Percentiles rank a stretch among this genome's conserved stretches.
Conservation (phyloP, 306 rosid species). For the Astragalus membranaceus region DNA sequence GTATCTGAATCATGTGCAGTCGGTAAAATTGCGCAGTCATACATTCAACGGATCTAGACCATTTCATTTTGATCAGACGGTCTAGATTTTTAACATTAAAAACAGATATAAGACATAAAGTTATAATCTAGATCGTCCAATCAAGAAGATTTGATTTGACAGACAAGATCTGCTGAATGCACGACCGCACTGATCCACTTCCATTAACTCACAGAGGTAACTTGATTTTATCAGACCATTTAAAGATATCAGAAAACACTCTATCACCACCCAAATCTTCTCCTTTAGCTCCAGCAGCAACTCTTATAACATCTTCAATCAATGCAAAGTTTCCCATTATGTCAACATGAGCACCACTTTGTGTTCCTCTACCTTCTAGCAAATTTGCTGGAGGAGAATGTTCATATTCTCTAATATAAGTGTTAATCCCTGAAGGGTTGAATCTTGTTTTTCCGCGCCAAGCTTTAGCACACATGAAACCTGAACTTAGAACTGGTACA, state of each 20-base stretch:
- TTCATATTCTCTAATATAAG: constrained; percentile 55
- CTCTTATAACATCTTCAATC: constrained; percentile 68
- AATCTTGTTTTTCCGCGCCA: constrained; percentile 82
- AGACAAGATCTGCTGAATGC: too few species aligned
- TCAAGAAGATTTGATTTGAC: too few species aligned
- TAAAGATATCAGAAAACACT: constrained; percentile 59
- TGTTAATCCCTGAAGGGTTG: constrained; percentile 61
- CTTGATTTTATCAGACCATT: constrained; percentile 73
- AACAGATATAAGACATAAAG: too few species aligned
- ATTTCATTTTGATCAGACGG: too few species aligned
- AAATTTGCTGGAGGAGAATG: constrained; percentile 77
- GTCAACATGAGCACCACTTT: constrained; percentile 85
- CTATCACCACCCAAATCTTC: constrained; percentile 74
- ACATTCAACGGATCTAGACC: too few species aligned
- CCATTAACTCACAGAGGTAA: constrained; percentile 29
- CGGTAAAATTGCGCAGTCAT: too few species aligned
- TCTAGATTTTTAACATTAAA: too few species aligned
- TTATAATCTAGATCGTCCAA: too few species aligned
- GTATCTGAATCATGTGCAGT: too few species aligned
- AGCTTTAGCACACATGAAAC: constrained; percentile 82
- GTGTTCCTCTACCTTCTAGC: constrained; percentile 80
- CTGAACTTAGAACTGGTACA: constrained; percentile 78
- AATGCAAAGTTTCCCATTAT: constrained; percentile 86
- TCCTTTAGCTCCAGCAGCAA: constrained; percentile 75
- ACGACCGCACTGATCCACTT: too few species aligned